These are phyloP conservation scores for Dothiorella sarmentorum DNA, from an alignment of 2,329 filamentous ascomycete species.

Conservation along the genomic window DNA sequence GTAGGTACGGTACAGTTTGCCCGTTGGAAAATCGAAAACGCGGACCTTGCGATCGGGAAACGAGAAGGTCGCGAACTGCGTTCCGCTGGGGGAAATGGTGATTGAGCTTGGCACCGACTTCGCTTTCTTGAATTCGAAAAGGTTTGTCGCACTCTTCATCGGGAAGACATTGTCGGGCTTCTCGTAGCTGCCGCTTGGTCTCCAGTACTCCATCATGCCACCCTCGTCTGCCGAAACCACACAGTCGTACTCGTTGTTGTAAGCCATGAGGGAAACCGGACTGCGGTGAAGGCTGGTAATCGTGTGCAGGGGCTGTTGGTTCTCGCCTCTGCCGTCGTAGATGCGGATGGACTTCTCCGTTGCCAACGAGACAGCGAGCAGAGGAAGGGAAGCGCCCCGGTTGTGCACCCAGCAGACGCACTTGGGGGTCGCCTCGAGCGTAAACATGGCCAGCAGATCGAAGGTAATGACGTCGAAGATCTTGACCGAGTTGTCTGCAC, in stretches of 20 bases:
- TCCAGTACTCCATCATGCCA: slow-evolving; percentile 98
- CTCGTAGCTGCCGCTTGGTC: slow-evolving; percentile 73
- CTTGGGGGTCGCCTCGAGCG: slow-evolving; percentile 70
- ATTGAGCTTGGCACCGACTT: slow-evolving; percentile 81
- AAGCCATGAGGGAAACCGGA: slow-evolving; percentile 79
- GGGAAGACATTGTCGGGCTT: slow-evolving; percentile 90
- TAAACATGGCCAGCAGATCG: slow-evolving; percentile 61
- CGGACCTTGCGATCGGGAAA: slow-evolving; percentile 91
- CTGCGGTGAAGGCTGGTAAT: slow-evolving; percentile 76
- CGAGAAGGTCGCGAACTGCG: slow-evolving; percentile 83
- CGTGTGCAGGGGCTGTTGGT: slow-evolving; percentile 69
- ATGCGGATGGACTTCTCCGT: slow-evolving; percentile 70
- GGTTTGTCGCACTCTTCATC: slow-evolving; percentile 87
- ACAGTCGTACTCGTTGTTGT: slow-evolving; percentile 85
- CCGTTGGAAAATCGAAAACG: slow-evolving; percentile 86
- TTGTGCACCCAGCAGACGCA: slow-evolving; percentile 90
- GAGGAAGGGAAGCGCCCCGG: slow-evolving; percentile 79
- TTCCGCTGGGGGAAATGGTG: slow-evolving; percentile 79
- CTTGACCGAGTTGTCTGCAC: slow-evolving; percentile 73
- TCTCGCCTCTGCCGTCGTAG: slow-evolving; percentile 87
- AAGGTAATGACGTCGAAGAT: slow-evolving; percentile 79
- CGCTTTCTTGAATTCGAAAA: slow-evolving; percentile 95
- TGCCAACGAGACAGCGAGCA: slow-evolving; percentile 79
- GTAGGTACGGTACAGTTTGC: slow-evolving; percentile 86
- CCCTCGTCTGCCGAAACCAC: slow-evolving; percentile 84